phyloP scores from a whole-genome alignment of 345 rosid genomes.

The Jatropha curcas region DNA sequence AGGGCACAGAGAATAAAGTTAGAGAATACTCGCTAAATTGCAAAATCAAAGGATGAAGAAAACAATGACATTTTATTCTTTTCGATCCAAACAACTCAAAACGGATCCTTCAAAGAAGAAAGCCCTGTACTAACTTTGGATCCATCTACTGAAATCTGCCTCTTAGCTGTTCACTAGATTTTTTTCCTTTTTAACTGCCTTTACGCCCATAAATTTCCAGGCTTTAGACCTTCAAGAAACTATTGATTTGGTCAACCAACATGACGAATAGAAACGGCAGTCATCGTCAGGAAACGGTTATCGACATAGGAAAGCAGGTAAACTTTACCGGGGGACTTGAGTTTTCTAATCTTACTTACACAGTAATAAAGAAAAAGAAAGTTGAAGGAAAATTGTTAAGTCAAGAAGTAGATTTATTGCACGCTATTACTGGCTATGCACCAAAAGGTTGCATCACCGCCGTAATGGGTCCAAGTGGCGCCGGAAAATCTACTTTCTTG shows the following conservation, averaged over 20 bases:
- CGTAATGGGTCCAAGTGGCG: slow-evolving; percentile 76
- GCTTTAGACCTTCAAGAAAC: slow-evolving; percentile 4
- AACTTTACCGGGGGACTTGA: slow-evolving; percentile 54
- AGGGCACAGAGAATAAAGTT: background rate
- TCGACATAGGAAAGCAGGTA: slow-evolving; percentile 40
- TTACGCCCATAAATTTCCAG: background rate
- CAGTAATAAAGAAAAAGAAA: slow-evolving; percentile 44
- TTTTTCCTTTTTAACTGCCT: slow-evolving; percentile 25
- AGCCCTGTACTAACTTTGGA: slow-evolving; percentile 25
- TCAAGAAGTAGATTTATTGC: slow-evolving; percentile 50
- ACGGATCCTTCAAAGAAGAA: slow-evolving; percentile 40
- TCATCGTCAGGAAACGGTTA: slow-evolving; percentile 31
- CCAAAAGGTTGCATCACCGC: slow-evolving; percentile 69
- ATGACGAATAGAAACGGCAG: slow-evolving; percentile 21
- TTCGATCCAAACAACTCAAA: slow-evolving; percentile 21
- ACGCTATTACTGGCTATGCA: slow-evolving; percentile 59
- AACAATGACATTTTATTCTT: slow-evolving; percentile 12
- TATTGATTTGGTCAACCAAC: background rate
- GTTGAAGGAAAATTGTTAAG: slow-evolving; percentile 48
- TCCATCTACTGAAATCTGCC: slow-evolving; percentile 25
- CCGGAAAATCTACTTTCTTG: slow-evolving; percentile 64
- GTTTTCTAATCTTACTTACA: slow-evolving; percentile 51
- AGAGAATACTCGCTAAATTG: background rate
- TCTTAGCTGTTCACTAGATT: slow-evolving; percentile 29
- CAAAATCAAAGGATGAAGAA: slow-evolving; percentile 8